These are phyloP conservation scores for Ganoderma boninense DNA, from an alignment of 1,284 basidiomycete species.

Conservation along the genomic window DNA sequence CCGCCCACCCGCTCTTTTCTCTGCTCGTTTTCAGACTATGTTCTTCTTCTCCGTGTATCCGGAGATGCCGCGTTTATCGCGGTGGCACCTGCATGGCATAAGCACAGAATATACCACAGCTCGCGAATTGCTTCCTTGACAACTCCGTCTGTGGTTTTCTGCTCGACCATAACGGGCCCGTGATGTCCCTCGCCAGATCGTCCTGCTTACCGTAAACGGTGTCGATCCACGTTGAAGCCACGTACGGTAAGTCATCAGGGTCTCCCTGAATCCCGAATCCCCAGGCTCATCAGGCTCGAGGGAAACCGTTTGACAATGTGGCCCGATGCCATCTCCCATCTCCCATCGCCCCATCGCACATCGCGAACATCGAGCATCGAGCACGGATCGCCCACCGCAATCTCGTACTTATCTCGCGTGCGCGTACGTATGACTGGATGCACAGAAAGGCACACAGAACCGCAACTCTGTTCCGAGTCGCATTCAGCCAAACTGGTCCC, in stretches of 20 bases:
- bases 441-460: not conserved
- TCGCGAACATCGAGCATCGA: not conserved
- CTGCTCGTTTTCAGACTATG: not conserved
- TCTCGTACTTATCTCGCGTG: not conserved
- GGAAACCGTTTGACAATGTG: not conserved
- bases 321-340: constrained; percentile 8
- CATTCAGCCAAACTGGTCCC: not conserved
- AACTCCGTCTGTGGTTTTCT: too few relatives aligned
- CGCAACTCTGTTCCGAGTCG: not conserved
- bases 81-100: not conserved
- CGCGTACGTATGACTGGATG: not conserved
- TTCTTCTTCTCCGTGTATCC: not conserved
- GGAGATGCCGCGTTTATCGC: not conserved
- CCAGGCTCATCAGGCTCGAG: not conserved
- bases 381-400: constrained; percentile 3
- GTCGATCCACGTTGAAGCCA: not conserved
- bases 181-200: not conserved
- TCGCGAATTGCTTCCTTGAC: too few relatives aligned
- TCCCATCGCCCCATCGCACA: constrained; percentile 1
- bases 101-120: not conserved
- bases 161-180: too few relatives aligned
- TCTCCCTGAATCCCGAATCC: too few relatives aligned
- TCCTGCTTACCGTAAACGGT: not conserved
- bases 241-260: not conserved
- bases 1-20: too few relatives aligned